These are phyloP conservation scores for Fusarium drepaniforme DNA, from an alignment of 2,329 filamentous ascomycete genomes.

Conservation along the genomic window DNA sequence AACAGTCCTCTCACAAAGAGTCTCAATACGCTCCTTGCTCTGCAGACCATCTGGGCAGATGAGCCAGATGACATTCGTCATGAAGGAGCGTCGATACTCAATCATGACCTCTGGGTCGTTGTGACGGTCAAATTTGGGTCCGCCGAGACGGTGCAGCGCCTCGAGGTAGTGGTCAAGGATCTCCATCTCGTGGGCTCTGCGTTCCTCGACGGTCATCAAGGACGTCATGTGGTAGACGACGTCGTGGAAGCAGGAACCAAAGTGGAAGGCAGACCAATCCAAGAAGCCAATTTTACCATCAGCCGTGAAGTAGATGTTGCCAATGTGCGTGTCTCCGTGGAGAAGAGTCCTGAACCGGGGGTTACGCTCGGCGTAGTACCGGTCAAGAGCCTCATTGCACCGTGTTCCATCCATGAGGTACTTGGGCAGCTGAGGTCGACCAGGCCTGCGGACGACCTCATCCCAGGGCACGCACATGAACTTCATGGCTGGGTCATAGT, in stretches of 20 bases:
- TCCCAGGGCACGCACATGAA: slow-evolving; percentile 48
- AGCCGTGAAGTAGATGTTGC: slow-evolving; percentile 56
- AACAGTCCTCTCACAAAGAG: slow-evolving; percentile 50
- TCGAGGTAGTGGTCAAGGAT: slow-evolving; percentile 39
- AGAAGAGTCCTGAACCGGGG: slow-evolving; percentile 54
- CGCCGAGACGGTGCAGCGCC: slow-evolving; percentile 22
- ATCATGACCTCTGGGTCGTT: slow-evolving; percentile 37
- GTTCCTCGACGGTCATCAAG: slow-evolving; percentile 53
- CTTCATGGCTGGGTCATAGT: slow-evolving; percentile 52
- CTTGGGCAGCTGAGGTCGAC: slow-evolving; percentile 50
- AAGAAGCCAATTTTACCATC: slow-evolving; percentile 53
- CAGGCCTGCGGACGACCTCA: slow-evolving; percentile 44
- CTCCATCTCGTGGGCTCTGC: slow-evolving; percentile 54
- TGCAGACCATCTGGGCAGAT: slow-evolving; percentile 45
- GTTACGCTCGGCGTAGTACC: slow-evolving; percentile 52
- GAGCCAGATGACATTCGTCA: slow-evolving; percentile 44
- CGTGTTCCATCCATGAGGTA: slow-evolving; percentile 52
- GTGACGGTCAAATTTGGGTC: slow-evolving; percentile 31
- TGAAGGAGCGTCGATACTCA: slow-evolving; percentile 43
- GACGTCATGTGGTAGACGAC: slow-evolving; percentile 56
- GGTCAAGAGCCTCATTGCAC: slow-evolving; percentile 50
- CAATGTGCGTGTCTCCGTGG: slow-evolving; percentile 58
- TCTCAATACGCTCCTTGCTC: slow-evolving; percentile 50
- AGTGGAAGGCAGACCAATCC: slow-evolving; percentile 57
- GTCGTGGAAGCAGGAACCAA: slow-evolving; percentile 58